Base-by-base conservation (phyloP, 495 filamentous ascomycete species). In the Hypoxylon subgilvum region DNA sequence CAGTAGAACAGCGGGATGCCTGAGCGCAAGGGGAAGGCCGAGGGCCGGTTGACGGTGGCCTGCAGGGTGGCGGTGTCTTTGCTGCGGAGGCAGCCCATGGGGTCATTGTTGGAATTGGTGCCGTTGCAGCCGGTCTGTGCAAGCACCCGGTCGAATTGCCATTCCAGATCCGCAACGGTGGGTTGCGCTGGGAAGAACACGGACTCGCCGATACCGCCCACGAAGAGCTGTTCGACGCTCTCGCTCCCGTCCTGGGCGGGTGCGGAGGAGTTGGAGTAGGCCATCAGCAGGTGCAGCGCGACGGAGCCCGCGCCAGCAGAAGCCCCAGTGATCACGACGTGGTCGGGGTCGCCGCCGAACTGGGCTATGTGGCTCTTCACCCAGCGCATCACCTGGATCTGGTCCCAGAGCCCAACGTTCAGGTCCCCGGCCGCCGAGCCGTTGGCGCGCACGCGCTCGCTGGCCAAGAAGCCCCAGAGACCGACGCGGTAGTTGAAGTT, bases 401-500 rank as follows among this genome's bases (percentile, higher is more conserved):
- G 88, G 68, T 92, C 89, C 36, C 85, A 79, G 40, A 93, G 66
- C 0, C 89, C 89, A 58, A 82, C 86, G 62, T 93, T 92, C 17
- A 89, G 62, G 57, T 82, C 82, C 1, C 57, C 56, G 7, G 27
- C 54, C n/a, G n/a, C n/a, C n/a, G n/a, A n/a, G 2, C 78, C 78
- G 36, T 77, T 65, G 25, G 67, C 63, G 35, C 76, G 65, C 4
- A 91, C 72, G 49, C 86, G 78, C 14, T 82, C 67, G 42, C 85
- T 81, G 0, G 88, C 86, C 0, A 92, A 74, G 54, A 91, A 91
- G 0, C 89, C 89, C 69, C 83, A 88, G 0, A 87, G 76, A 0
- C 89, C 88, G 10, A 92, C 87, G 4, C 89, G 84, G 60, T 82
- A 82, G 69, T 91, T 92, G 74, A 92, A 86, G 52, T 82, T 88